phyloP scores from a whole-genome alignment of 495 filamentous ascomycete genomes.

The Penicillium egyptiacum region DNA sequence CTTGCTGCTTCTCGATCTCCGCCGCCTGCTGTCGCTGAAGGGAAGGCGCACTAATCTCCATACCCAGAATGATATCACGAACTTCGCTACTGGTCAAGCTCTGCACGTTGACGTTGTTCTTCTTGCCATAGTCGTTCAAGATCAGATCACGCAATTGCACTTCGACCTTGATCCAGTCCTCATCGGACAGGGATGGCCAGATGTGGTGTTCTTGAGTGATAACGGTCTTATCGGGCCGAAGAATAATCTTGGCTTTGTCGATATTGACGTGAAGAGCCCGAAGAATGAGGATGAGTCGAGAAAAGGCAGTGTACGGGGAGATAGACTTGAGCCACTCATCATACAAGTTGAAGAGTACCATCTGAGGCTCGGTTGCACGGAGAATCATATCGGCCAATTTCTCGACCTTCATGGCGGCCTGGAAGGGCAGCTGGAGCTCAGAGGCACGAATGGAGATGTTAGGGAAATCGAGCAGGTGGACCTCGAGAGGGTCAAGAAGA shows the following conservation, averaged over 20 bases:
- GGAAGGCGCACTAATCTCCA: conserved; percentile 98
- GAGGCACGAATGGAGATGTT: conserved; percentile 99
- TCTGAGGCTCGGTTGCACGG: conserved; percentile 95
- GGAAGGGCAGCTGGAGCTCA: conserved; percentile 96
- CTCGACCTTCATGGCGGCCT: conserved; percentile 99
- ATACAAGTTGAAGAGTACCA: conserved; percentile 99
- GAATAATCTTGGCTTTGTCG: conserved; percentile 95
- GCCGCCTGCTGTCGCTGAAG: conserved; percentile 98
- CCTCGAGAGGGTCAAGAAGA: conserved; percentile 94
- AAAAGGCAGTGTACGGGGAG: conserved; percentile 98
- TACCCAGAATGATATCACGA: conserved; percentile 97
- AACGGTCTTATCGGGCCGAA: conserved; percentile 97
- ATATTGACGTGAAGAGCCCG: conserved; percentile 96
- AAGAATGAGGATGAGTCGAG: conserved; percentile 90
- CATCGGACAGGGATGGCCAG: conserved; percentile 92
- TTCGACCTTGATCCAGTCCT: conserved; percentile 99
- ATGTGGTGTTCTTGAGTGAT: conserved; percentile 99
- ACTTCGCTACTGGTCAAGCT: conserved; percentile 96
- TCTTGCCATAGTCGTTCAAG: conserved; percentile 98
- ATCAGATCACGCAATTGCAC: conserved; percentile 94
- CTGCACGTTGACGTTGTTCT: conserved; percentile 98
- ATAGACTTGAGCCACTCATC: conserved; percentile 99
- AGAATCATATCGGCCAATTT: conserved; percentile 99
- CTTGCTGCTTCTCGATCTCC: conserved; percentile 98
- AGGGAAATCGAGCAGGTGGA: conserved; percentile 96